phyloP scores from a whole-genome alignment of 257 asterid species.

The Gentiana macrophylla region DNA sequence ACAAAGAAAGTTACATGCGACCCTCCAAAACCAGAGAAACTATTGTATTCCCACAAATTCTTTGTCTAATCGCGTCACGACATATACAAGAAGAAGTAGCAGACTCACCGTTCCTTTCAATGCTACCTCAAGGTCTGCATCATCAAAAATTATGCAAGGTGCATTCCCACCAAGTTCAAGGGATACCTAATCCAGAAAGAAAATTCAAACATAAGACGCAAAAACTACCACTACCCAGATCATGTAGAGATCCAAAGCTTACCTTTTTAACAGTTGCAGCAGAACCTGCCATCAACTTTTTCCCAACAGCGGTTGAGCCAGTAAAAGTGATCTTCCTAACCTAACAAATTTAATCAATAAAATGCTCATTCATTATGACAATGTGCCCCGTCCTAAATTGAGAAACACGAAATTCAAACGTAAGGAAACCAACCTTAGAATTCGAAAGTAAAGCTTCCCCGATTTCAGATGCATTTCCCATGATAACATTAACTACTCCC shows the following conservation, averaged over 20 bases:
- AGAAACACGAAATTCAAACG: background rate
- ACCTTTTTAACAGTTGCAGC: conserved; percentile 94
- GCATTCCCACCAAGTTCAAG: conserved; percentile 99
- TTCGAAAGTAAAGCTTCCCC: conserved; percentile 81
- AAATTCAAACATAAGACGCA: conserved; percentile 10
- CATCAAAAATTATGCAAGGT: conserved; percentile 93
- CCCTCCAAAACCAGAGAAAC: too few relatives aligned
- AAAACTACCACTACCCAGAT: background rate
- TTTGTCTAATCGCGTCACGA: too few relatives aligned
- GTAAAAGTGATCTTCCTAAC: conserved; percentile 94
- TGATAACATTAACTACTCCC: conserved; percentile 90
- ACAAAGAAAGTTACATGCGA: too few relatives aligned
- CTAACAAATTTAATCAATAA: conserved; percentile 27
- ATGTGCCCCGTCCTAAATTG: conserved; percentile 4
- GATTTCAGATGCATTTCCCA: conserved; percentile 87
- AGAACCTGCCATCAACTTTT: conserved; percentile 91
- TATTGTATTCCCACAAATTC: too few relatives aligned
- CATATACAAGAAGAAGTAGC: background rate
- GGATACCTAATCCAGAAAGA: conserved; percentile 47
- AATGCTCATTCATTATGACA: background rate
- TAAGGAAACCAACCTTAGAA: conserved; percentile 33
- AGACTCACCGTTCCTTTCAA: conserved; percentile 78
- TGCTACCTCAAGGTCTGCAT: conserved; percentile 95
- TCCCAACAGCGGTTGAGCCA: conserved; percentile 95
- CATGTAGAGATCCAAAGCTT: conserved; percentile 7